Evolutionary conservation across 2,329 filamentous ascomycete genomes (phyloP).

Genomic region (Claviceps sp.): DNA sequence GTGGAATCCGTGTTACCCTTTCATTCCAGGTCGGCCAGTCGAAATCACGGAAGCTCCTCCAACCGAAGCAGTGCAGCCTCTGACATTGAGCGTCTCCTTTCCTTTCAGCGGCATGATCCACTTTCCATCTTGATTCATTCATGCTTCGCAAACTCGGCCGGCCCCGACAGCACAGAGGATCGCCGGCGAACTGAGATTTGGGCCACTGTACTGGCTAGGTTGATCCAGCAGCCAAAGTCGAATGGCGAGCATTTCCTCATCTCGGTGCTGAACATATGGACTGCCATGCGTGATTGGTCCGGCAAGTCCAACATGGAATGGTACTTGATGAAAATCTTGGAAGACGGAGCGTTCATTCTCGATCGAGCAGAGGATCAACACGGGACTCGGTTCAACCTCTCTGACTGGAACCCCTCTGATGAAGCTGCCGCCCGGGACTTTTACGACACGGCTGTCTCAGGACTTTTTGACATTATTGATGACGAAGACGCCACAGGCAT

Average conservation of each 20-base stretch:
- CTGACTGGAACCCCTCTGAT: slow-evolving; percentile 63
- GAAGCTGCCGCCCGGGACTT: slow-evolving; percentile 78
- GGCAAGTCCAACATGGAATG: slow-evolving; percentile 82
- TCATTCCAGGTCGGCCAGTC: slow-evolving; percentile 38
- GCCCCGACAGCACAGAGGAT: slow-evolving; percentile 71
- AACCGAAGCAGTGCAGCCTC: slow-evolving; percentile 33
- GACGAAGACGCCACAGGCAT: slow-evolving; percentile 75
- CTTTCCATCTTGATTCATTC: slow-evolving; percentile 77
- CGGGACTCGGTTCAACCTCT: slow-evolving; percentile 56
- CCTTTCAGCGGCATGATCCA: slow-evolving; percentile 80
- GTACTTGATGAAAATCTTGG: slow-evolving; percentile 87
- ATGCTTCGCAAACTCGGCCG: slow-evolving; percentile 76
- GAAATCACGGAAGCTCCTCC: slow-evolving; percentile 31
- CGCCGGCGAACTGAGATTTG: slow-evolving; percentile 69
- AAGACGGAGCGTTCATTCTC: slow-evolving; percentile 82
- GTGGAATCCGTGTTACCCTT: slow-evolving; percentile 73
- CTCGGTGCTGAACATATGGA: slow-evolving; percentile 78
- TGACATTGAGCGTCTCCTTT: slow-evolving; percentile 70
- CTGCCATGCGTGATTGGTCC: slow-evolving; percentile 76
- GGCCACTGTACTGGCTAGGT: slow-evolving; percentile 73
- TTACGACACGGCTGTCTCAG: slow-evolving; percentile 67
- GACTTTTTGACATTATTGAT: slow-evolving; percentile 75
- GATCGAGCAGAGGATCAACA: slow-evolving; percentile 73
- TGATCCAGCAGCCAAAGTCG: slow-evolving; percentile 65
- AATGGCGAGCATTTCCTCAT: slow-evolving; percentile 71